Percentiles rank a stretch among this genome's conserved stretches.
Evolutionary conservation across 2,329 filamentous ascomycete species (phyloP).

Genomic region (Calcarisporium arbuscula): DNA sequence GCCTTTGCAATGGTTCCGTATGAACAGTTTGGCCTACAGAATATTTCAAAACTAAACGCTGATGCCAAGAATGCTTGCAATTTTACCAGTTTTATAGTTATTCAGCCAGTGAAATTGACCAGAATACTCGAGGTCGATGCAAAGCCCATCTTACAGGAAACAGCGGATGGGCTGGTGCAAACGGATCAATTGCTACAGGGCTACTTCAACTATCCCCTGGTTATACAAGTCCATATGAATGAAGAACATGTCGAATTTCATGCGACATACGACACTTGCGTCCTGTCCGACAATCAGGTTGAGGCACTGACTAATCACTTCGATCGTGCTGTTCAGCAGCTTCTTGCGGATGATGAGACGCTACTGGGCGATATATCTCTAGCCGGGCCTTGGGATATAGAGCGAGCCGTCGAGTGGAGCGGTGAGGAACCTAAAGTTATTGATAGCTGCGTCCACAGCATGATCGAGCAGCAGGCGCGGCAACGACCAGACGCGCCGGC

Average conservation of each 20-base stretch:
- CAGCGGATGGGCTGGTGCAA: no score
- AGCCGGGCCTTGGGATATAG: constrained; percentile 5
- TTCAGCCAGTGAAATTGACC: no score
- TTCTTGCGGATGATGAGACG: constrained; percentile 5
- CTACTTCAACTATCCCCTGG: constrained; percentile 14
- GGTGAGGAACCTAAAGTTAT: constrained; percentile 5
- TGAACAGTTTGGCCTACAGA: no score
- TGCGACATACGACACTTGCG: constrained; percentile 8
- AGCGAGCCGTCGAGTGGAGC: constrained; percentile 3
- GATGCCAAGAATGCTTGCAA: no score
- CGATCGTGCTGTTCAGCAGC: constrained; percentile 10
- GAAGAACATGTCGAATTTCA: constrained; percentile 7
- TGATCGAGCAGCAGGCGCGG: constrained; percentile 7
- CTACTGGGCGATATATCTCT: constrained; percentile 2
- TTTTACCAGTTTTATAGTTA: no score
- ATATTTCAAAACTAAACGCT: no score
- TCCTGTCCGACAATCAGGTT: constrained; percentile 6
- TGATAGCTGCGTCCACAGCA: constrained; percentile 7
- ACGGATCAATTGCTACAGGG: no score
- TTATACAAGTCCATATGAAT: constrained; percentile 8
- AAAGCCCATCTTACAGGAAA: no score
- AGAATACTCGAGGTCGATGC: no score
- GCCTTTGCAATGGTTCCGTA: no score
- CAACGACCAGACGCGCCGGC: constrained; percentile 3
- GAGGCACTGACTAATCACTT: constrained; percentile 10